A percentile compares a stretch with the other conserved stretches of the same genome.
Conservation (phyloP, 2,329 filamentous ascomycete species). For the Xylaria hypoxylon region DNA sequence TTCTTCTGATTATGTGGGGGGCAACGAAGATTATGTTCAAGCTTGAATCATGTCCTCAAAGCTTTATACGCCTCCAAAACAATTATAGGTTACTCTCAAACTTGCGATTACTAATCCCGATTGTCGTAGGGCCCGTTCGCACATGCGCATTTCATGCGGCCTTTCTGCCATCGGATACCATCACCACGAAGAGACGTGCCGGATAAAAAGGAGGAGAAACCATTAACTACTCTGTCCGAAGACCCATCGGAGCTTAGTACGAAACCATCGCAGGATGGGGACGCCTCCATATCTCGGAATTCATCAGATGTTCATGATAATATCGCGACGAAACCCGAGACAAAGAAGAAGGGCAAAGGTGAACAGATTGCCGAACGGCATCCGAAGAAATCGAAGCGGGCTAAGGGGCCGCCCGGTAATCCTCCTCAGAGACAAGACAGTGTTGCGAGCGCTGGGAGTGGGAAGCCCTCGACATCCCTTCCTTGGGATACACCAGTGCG, state of each 20-base stretch:
- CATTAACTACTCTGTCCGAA: slow-evolving; percentile 47
- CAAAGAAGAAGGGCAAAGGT: slow-evolving; percentile 54
- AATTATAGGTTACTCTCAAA: background rate
- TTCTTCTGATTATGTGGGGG: background rate
- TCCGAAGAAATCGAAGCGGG: slow-evolving; percentile 50
- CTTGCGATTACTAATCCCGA: background rate
- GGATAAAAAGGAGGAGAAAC: slow-evolving; percentile 51
- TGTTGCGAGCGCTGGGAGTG: slow-evolving; percentile 36
- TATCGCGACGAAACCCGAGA: slow-evolving; percentile 42
- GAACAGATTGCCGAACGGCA: slow-evolving; percentile 54
- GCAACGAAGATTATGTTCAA: background rate
- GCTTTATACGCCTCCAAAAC: background rate
- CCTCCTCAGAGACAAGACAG: slow-evolving; percentile 52
- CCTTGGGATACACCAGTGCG: slow-evolving; percentile 47
- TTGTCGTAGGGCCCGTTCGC: slow-evolving; percentile 58
- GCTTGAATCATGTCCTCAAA: background rate
- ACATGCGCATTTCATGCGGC: slow-evolving; percentile 73
- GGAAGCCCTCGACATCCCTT: slow-evolving; percentile 39
- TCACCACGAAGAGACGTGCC: slow-evolving; percentile 48
- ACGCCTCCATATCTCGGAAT: slow-evolving; percentile 40
- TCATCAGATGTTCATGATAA: slow-evolving; percentile 41
- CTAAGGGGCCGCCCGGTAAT: slow-evolving; percentile 53
- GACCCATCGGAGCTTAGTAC: slow-evolving; percentile 45
- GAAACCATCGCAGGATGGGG: slow-evolving; percentile 38
- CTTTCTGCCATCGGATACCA: slow-evolving; percentile 64